phyloP scores from a whole-genome alignment of 495 filamentous ascomycete species.

The Penicillium maclennaniae region DNA sequence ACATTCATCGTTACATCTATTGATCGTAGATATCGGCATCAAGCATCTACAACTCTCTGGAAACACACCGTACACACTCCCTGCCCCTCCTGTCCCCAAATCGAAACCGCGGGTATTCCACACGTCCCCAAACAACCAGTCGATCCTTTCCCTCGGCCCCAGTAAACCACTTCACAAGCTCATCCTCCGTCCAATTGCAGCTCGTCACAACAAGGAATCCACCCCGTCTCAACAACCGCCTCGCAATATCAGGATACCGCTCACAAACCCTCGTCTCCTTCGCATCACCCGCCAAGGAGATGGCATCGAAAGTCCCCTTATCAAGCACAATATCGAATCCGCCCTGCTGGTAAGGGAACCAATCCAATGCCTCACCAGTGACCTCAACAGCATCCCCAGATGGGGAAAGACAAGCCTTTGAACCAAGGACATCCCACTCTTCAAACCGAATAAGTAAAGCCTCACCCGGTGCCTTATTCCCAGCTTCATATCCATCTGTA shows the following conservation, averaged over 20 bases:
- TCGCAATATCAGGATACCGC: conserved; percentile 64
- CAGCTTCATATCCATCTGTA: conserved; percentile 10
- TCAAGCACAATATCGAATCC: conserved; percentile 88
- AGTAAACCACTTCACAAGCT: conserved; percentile 74
- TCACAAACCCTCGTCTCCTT: conserved; percentile 57
- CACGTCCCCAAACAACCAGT: conserved; percentile 56
- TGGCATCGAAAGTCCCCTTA: conserved; percentile 96
- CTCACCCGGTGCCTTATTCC: conserved; percentile 8
- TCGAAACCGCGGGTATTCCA: conserved; percentile 78
- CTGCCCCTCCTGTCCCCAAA: conserved; percentile 87
- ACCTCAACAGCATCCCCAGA: conserved; percentile 13
- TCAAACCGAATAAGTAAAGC: conserved; percentile 53
- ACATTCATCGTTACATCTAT: neutral
- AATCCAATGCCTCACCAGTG: conserved; percentile 19
- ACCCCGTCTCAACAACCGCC: conserved; percentile 59
- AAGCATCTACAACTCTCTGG: conserved; percentile 22
- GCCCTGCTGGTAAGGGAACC: conserved; percentile 31
- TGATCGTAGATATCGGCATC: neutral
- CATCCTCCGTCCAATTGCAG: conserved; percentile 96
- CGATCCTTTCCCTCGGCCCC: conserved; percentile 25
- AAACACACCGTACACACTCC: conserved; percentile 83
- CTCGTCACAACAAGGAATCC: conserved; percentile 83
- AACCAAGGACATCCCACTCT: conserved; percentile 70
- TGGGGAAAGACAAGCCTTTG: conserved; percentile 31
- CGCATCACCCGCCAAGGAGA: conserved; percentile 64